Evolutionary conservation across 257 asterid genomes (phyloP).

Genomic region (Verbascum thapsus): DNA sequence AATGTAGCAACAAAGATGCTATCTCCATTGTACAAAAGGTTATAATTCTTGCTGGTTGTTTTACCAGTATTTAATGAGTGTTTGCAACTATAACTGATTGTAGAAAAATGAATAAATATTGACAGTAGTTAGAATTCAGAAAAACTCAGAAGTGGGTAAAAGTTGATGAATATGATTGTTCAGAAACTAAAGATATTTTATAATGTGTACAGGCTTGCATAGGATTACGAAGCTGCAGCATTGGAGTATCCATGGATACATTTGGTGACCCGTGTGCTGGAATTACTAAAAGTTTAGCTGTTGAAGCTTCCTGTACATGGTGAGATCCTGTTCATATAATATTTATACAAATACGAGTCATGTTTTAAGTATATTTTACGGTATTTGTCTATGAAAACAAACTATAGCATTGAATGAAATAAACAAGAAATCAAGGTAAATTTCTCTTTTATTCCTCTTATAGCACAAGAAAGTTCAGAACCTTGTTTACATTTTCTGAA

Average conservation of each 20-base stretch:
- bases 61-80: too few relatives aligned
- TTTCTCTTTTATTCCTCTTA: background rate
- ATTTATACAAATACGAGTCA: too few relatives aligned
- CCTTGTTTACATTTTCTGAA: constrained; percentile 11
- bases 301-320: constrained; percentile 82
- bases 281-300: constrained; percentile 65
- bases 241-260: constrained; percentile 57
- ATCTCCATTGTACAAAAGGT: constrained; percentile 69
- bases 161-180: background rate
- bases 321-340: too few relatives aligned
- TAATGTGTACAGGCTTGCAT: constrained; percentile 64
- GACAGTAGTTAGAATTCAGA: too few relatives aligned
- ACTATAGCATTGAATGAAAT: too few relatives aligned
- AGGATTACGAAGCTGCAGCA: constrained; percentile 68
- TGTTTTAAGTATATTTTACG: too few relatives aligned
- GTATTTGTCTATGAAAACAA: too few relatives aligned
- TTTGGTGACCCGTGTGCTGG: constrained; percentile 86
- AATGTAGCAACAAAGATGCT: constrained; percentile 66
- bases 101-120: too few relatives aligned
- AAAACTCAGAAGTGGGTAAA: too few relatives aligned
- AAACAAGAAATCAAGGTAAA: too few relatives aligned
- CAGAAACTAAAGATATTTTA: background rate
- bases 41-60: background rate
- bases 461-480: background rate
- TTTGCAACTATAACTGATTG: too few relatives aligned